phyloP scores from a whole-genome alignment of 2,329 filamentous ascomycete genomes.

The Sclerotinia subarctica region DNA sequence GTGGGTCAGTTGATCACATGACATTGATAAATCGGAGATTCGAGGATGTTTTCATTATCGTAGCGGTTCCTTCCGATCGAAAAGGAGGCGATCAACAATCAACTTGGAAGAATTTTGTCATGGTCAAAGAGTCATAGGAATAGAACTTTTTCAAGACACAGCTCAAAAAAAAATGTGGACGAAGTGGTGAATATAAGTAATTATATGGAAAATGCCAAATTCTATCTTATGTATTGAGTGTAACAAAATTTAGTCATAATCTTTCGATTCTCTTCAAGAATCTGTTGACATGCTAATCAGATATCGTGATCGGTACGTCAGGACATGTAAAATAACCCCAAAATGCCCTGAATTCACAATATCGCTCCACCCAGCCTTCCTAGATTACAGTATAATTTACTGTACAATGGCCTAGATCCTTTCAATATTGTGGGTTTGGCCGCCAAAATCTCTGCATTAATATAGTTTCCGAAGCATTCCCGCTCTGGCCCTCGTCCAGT shows the following conservation, averaged over 20 bases:
- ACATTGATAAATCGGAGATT: not conserved
- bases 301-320: not conserved
- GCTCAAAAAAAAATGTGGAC: not conserved
- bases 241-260: not conserved
- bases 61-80: constrained; percentile 9
- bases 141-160: not conserved
- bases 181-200: not conserved
- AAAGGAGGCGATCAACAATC: not conserved
- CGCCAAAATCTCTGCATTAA: constrained; percentile 26
- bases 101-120: not conserved
- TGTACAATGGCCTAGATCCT: not conserved
- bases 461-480: not conserved
- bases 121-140: not conserved
- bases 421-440: constrained; percentile 26
- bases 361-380: not conserved
- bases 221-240: not conserved
- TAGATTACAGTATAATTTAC: not conserved
- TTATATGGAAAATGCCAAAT: not conserved
- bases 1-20: constrained; percentile 11
- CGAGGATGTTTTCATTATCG: not conserved
- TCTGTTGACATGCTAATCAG: not conserved
- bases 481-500: not conserved
- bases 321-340: not conserved
- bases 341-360: not conserved
- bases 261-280: not conserved